Conservation (phyloP, 495 filamentous ascomycete species). For the Astrocystis sublimbata region DNA sequence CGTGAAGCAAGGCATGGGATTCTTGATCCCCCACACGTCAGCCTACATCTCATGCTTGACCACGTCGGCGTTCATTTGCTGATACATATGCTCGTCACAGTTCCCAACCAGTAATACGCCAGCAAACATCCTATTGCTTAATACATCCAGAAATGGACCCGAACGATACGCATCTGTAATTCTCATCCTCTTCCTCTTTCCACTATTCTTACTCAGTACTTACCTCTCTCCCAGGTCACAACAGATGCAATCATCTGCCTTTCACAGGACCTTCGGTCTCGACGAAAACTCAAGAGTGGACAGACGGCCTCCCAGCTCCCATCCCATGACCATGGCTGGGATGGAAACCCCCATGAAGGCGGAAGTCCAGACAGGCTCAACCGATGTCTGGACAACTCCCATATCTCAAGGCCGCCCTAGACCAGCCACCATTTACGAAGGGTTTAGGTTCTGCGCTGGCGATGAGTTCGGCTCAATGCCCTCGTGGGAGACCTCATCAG, state of each 20-base stretch:
- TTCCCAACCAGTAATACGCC: conserved; percentile 35
- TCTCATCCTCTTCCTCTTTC: background rate
- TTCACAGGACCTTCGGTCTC: conserved; percentile 42
- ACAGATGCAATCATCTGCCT: conserved; percentile 45
- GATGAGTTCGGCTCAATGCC: conserved; percentile 51
- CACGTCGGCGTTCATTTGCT: conserved; percentile 20
- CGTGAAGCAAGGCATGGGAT: conserved; percentile 26
- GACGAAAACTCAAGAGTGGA: conserved; percentile 43
- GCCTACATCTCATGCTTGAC: conserved; percentile 22
- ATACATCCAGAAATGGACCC: conserved; percentile 42
- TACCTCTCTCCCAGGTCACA: conserved; percentile 41
- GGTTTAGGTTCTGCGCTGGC: conserved; percentile 58
- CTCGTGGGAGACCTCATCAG: conserved; percentile 56
- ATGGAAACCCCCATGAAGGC: conserved; percentile 39
- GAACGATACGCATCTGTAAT: conserved; percentile 45
- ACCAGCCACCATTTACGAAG: conserved; percentile 60
- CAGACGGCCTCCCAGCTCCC: conserved; percentile 37
- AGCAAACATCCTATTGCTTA: conserved; percentile 28
- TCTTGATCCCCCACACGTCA: conserved; percentile 24
- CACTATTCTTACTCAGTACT: conserved; percentile 14
- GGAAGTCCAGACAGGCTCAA: conserved; percentile 40
- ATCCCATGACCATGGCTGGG: conserved; percentile 44
- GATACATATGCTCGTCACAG: conserved; percentile 24
- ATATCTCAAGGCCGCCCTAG: conserved; percentile 47
- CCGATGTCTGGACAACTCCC: conserved; percentile 48